Evolutionary conservation across 2,329 filamentous ascomycete genomes (phyloP), one percentile per base, ranked within the genome.

Genomic region (Lojkania enalia): DNA sequence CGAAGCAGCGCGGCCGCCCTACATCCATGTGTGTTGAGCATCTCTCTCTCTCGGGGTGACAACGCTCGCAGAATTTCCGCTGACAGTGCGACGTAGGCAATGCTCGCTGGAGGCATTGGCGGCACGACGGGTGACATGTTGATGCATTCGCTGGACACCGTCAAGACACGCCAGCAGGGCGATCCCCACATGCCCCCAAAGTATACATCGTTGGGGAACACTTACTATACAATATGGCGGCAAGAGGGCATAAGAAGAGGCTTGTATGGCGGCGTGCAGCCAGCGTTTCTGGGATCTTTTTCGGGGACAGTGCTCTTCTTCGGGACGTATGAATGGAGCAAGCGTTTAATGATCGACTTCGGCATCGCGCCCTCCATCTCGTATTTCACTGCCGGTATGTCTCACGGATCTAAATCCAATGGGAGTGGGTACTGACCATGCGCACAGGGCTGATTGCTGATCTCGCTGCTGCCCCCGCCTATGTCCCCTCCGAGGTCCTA

Each of bases 101-200:
- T 97, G 91, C 79, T 99, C 63, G 94, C 94, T 23, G 94, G 94
- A 64, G 94, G 92, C 48, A 77, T 95, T 41, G 94, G 95, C 64
- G 94, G 94, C 41, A 91, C 88, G 13, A 95, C 87, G 44, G 94
- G 95, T 47, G 94, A 99, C 71, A 87, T 99, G 81, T 77, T 99
- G 56, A 99, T 99, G 94, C 94, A 99, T 75, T 97, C 92, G 35
- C 81, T 99, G 64, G 94, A 99, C 71, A 99, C 94, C 1, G 94
- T 99, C 61, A 99, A 99, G 75, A 99, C 94, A 35, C 83, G 94
- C 58, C 95, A 99, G 70, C 94, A 99, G 73, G 94, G 92, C 63
- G 94, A 97, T 64, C 91, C 92, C 33, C 87, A 94, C 67, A 81
- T 96, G 49, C 94, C 94, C 16, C 87, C 94, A 1, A 95, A 88